phyloP scores from a whole-genome alignment of 371 early-diverging fungal genomes.

The Rhizopus arrhizus region DNA sequence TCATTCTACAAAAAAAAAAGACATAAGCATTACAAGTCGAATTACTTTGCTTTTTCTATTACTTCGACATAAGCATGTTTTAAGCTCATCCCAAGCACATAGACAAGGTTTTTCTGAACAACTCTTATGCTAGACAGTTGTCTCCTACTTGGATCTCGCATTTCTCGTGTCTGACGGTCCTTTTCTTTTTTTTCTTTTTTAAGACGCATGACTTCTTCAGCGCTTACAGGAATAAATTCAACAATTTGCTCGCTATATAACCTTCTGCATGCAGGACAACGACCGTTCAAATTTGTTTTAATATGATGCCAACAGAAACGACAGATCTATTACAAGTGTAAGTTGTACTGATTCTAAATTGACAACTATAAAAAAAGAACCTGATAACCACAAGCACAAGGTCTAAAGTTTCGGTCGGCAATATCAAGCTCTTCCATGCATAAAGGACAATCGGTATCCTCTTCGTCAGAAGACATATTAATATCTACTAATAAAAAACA shows the following conservation, averaged over 20 bases:
- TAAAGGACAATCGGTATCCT: constrained; percentile 93
- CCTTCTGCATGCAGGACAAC: constrained; percentile 93
- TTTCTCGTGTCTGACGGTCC: constrained; percentile 87
- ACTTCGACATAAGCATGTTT: constrained; percentile 88
- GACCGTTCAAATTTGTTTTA: constrained; percentile 87
- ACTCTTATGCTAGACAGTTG: constrained; percentile 92
- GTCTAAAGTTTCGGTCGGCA: constrained; percentile 93
- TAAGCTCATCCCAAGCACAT: constrained; percentile 88
- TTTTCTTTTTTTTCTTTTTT: constrained; percentile 86
- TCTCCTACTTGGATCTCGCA: constrained; percentile 81
- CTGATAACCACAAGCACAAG: constrained; percentile 98
- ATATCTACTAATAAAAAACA: background rate
- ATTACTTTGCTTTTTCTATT: constrained; percentile 8
- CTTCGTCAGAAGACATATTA: constrained; percentile 65
- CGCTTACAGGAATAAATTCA: constrained; percentile 86
- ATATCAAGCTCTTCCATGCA: constrained; percentile 98
- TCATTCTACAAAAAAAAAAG: constrained; percentile 63
- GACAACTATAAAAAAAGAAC: constrained; percentile 38
- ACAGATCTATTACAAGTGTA: constrained; percentile 78
- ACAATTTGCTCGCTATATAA: constrained; percentile 85
- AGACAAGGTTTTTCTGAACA: constrained; percentile 94
- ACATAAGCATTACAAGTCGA: background rate
- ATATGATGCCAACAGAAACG: constrained; percentile 98
- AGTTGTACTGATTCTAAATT: background rate
- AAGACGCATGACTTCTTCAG: constrained; percentile 75